Evolutionary conservation across 768 basidiomycete genomes (phyloP).

Genomic region (Mycena rebaudengoi): DNA sequence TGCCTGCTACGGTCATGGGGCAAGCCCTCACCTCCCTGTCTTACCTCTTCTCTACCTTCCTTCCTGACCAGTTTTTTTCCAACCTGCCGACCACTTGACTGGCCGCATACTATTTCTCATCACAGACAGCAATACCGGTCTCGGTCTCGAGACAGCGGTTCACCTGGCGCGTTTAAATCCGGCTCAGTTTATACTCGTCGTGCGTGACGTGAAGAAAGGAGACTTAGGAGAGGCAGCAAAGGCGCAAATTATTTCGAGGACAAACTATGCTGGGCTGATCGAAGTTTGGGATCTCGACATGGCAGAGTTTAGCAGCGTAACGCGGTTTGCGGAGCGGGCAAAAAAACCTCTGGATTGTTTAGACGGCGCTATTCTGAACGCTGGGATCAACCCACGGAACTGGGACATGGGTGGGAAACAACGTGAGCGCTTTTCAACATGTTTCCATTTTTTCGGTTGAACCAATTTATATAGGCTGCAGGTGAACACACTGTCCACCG

Average conservation of each 20-base stretch:
- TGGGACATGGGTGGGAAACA: conserved; percentile 23
- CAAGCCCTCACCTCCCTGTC: not conserved
- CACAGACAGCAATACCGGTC: conserved; percentile 47
- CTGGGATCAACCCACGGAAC: not conserved
- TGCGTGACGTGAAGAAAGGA: conserved; percentile 15
- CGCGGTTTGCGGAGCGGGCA: conserved; percentile 13
- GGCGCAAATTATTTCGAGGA: not conserved
- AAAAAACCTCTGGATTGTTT: conserved; percentile 7
- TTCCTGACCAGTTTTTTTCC: conserved; percentile 10
- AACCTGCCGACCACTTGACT: conserved; percentile 24
- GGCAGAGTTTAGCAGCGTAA: conserved; percentile 14
- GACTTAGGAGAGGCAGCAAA: conserved; percentile 14
- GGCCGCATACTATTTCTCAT: conserved; percentile 48
- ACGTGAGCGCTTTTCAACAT: conserved; percentile 1
- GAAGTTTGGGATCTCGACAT: conserved; percentile 23
- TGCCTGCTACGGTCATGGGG: conserved; percentile 12
- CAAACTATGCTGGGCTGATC: conserved; percentile 2
- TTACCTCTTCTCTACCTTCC: not conserved
- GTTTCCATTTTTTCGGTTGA: not conserved
- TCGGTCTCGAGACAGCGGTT: conserved; percentile 49
- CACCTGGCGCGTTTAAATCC: conserved; percentile 19
- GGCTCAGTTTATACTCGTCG: conserved; percentile 13
- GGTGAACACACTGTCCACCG: conserved; percentile 19
- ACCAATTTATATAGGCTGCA: not conserved
- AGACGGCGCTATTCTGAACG: conserved; percentile 24